Conservation (phyloP, 805 yeast genomes). For the Nakazawaea populi region DNA sequence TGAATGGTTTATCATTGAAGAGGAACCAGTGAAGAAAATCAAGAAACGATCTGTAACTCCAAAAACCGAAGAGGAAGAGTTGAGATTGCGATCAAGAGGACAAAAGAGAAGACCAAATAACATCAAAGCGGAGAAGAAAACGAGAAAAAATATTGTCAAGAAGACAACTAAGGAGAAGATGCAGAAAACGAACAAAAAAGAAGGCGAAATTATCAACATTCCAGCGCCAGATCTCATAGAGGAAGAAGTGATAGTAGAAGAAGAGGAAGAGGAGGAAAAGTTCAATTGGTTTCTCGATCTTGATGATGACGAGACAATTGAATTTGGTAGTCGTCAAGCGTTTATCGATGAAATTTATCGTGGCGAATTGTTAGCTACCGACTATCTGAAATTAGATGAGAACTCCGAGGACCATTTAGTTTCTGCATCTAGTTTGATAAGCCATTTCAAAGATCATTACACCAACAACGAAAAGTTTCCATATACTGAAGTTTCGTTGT, state of each 20-base stretch:
- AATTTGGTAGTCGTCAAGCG: slow-evolving; percentile 21
- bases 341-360: slow-evolving; percentile 27
- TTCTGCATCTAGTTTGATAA: slow-evolving; percentile 12
- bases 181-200: neutral
- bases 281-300: slow-evolving; percentile 19
- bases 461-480: slow-evolving; percentile 21
- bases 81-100: slow-evolving; percentile 2
- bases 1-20: slow-evolving; percentile 6
- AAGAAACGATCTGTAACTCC: neutral
- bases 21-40: neutral
- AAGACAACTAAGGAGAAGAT: slow-evolving; percentile 1
- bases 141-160: neutral
- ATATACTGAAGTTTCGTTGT: slow-evolving; percentile 20
- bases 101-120: neutral
- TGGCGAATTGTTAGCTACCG: slow-evolving; percentile 8
- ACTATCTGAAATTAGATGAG: slow-evolving; percentile 15
- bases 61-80: neutral
- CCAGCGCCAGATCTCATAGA: neutral
- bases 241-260: slow-evolving; percentile 1
- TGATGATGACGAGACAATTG: slow-evolving; percentile 9
- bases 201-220: neutral
- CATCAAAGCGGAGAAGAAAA: slow-evolving; percentile 2
- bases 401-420: slow-evolving; percentile 12
- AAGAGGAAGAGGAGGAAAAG: slow-evolving; percentile 10
- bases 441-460: slow-evolving; percentile 19